Evolutionary conservation across 192 early-diverging fungal genomes (phyloP), one percentile per base, ranked within the genome.

Genomic region (Coemansia sp.): DNA sequence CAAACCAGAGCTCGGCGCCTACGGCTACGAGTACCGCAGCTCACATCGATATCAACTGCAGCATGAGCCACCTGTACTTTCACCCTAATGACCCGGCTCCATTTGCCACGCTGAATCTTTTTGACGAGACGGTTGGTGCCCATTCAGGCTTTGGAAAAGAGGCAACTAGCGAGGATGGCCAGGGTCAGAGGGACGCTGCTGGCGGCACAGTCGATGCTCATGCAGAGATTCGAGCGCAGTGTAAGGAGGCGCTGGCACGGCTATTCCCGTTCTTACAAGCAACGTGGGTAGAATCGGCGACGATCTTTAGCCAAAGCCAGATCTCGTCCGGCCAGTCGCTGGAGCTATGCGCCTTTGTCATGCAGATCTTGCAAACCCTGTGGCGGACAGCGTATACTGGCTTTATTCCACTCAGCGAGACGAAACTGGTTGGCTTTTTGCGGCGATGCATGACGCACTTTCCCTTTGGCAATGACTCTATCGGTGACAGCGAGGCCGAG

Each of bases 221-320:
- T n/a, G 63, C 64, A 1, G 62, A 64, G 9, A 58, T 76, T 4
- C 40, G 76, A 19, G 62, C 61, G 7, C 69, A 63, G 39, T 67
- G 76, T 67, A 38, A 16, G 21, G 81, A 72, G 70, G 55, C 87
- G 75, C 37, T 85, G 78, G 43, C 68, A 19, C 70, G 80, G 42
- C 62, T 89, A 49, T 86, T 91, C 55, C 91, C 91, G 19, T 80
- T 91, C 49, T 76, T 95, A 19, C 86, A 92, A 33, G 90, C 91
- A 4, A 70, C 88, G 1, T 95, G 94, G 94, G 70, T 93, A 21
- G 94, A 95, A 66, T 80, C 89, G 32, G 87, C 88, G 3, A 88
- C 94, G 9, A 86, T 91, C 1, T 93, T 95, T 70, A 82, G 85
- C 1, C 63, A 81, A 4, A 75, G 82, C 2, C 76, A 76, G 2